Evolutionary conservation across 1,139 yeast species (phyloP), one percentile per base, ranked within the genome.

Genomic region (Suhomyces taliae): DNA sequence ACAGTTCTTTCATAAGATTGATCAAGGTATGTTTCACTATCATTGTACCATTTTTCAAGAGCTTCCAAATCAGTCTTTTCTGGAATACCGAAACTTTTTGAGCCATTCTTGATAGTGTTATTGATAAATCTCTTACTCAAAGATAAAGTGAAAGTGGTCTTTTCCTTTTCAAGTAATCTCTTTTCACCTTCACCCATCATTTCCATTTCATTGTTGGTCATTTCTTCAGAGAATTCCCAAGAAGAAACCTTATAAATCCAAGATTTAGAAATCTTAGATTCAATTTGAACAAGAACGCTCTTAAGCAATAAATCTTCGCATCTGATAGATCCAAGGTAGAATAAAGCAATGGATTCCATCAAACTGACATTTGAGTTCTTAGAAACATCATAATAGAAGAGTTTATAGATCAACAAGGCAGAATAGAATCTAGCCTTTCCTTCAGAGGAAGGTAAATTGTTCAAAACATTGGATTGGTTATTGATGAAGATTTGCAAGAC

Each of bases 221-320:
- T 55, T 24, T 70, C 73, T 39, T 72, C 74, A 29, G 79, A 62
- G 43, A 85, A 76, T 44, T 86, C 90, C 95, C 96, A 89, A 37
- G 76, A 70, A 39, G 75, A 69, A 9, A 87, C 82, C 42, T 60
- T 64, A 45, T 75, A 72, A 11, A 85, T 70, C 96, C 96, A 88
- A 8, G 79, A 72, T 45, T 50, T 57, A 12, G 75, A 69, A 9
- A 74, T 58, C 6, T 70, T 67, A 0, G 79, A 59, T 62, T 91
- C 98, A 36, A 89, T 70, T 9, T 64, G 62, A 45, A 74, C 70
- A 41, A 91, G 61, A 3, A 87, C 64, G 3, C 70, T 64, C 49
- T 87, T 79, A 32, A 91, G 60, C 2, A 90, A 53, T 43, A 81
- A 61, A 60, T 91, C 98, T 39, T 80, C 81, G 2, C 83, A 70